These are phyloP conservation scores for Arxiozyma telluris DNA, from an alignment of 1,139 yeast species.

Conservation along the genomic window DNA sequence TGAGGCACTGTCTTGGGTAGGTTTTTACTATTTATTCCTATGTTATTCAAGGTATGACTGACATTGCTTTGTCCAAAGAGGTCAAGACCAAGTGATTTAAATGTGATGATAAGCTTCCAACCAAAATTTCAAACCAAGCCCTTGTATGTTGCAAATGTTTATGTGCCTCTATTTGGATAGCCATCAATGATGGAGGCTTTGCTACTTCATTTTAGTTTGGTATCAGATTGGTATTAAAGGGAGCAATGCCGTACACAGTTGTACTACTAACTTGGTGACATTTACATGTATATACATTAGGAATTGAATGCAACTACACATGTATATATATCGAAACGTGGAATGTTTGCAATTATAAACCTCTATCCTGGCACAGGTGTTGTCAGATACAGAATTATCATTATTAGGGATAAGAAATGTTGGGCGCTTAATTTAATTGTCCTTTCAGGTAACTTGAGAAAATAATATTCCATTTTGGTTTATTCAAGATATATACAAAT, in stretches of 20 bases:
- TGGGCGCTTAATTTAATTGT: not conserved
- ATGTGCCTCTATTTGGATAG: too few species aligned
- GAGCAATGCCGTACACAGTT: not conserved
- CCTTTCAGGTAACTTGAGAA: too few species aligned
- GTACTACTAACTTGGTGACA: not conserved
- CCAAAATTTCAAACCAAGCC: not conserved
- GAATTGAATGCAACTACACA: not conserved
- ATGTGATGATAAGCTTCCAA: not conserved
- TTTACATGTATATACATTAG: too few species aligned
- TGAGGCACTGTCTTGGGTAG: not conserved
- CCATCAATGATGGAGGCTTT: not conserved
- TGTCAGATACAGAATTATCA: too few species aligned
- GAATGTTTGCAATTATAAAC: not conserved
- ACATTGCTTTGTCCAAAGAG: not conserved
- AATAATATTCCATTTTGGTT: too few species aligned
- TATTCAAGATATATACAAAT: too few species aligned
- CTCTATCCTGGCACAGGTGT: not conserved
- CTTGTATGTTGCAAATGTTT: not conserved
- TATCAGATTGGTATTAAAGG: not conserved
- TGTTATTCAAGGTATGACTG: not conserved
- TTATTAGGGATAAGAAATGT: not conserved
- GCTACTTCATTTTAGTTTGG: not conserved
- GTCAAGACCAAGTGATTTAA: too few species aligned
- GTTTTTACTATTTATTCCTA: too few species aligned
- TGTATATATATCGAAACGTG: not conserved